Conservation (phyloP, 805 yeast genomes). For the Ogataea pini region DNA sequence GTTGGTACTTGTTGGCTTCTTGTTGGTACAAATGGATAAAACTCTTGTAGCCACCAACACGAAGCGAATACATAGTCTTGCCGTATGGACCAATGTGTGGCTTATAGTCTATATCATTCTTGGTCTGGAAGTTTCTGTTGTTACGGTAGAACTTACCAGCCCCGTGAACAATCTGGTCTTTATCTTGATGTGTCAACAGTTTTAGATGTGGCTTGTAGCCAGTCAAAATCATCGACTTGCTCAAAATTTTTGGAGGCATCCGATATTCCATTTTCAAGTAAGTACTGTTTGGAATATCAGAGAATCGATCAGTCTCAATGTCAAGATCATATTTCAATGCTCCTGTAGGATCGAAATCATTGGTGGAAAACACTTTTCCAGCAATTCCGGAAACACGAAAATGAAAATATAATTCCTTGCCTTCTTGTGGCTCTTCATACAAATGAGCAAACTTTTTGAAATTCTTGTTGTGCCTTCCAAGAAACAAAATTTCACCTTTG, state of each 20-base stretch:
- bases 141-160: conserved; percentile 36
- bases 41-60: conserved; percentile 54
- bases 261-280: conserved; percentile 52
- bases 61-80: conserved; percentile 43
- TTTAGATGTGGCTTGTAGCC: conserved; percentile 69
- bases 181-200: conserved; percentile 69
- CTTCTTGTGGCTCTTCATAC: conserved; percentile 38
- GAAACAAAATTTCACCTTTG: conserved; percentile 66
- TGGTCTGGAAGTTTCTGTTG: conserved; percentile 27
- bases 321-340: conserved; percentile 47
- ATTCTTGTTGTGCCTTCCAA: conserved; percentile 62
- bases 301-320: conserved; percentile 34
- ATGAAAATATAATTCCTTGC: conserved; percentile 41
- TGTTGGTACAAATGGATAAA: conserved; percentile 39
- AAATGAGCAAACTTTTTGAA: conserved; percentile 42
- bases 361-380: conserved; percentile 49
- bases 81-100: conserved; percentile 54
- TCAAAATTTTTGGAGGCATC: conserved; percentile 58
- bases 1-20: conserved; percentile 30
- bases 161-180: conserved; percentile 57
- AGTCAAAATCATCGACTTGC: conserved; percentile 81
- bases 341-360: conserved; percentile 39
- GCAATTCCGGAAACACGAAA: conserved; percentile 57
- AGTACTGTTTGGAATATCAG: conserved; percentile 40
- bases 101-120: conserved; percentile 35